Conservation (phyloP, 352 stramenopile genomes). For the Achlya hypogyna region DNA sequence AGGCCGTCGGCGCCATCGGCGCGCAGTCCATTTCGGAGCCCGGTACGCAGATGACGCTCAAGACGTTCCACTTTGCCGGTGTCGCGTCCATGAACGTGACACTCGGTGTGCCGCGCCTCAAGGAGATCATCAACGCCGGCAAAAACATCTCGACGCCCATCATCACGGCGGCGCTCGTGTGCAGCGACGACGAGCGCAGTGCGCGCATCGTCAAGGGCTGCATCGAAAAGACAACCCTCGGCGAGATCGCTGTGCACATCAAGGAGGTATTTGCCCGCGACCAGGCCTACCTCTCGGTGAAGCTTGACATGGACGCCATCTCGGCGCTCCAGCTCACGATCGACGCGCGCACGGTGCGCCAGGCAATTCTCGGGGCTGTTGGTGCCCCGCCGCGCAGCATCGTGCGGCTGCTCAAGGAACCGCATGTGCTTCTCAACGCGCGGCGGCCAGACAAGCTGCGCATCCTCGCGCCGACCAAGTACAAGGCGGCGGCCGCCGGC, state of each 20-base stretch:
- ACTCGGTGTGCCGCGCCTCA: constrained; percentile 97
- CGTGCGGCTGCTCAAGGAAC: constrained; percentile 71
- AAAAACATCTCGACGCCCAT: constrained; percentile 99
- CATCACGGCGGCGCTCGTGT: constrained; percentile 96
- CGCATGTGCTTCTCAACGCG: constrained; percentile 76
- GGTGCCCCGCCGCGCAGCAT: constrained; percentile 57
- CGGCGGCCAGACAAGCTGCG: constrained; percentile 77
- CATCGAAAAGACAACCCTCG: constrained; percentile 98
- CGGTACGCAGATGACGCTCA: constrained; percentile 94
- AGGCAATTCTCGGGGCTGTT: constrained; percentile 85
- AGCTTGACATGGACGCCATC: constrained; percentile 96
- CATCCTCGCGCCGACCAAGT: constrained; percentile 71
- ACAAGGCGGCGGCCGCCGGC: constrained; percentile 71
- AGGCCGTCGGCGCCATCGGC: constrained; percentile 95
- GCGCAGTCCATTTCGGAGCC: constrained; percentile 97
- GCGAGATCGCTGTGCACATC: constrained; percentile 93
- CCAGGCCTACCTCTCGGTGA: constrained; percentile 94
- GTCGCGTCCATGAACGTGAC: constrained; percentile 99
- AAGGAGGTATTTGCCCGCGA: constrained; percentile 96
- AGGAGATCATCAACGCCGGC: constrained; percentile 94
- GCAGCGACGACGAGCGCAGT: constrained; percentile 93
- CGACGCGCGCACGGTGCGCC: constrained; percentile 82
- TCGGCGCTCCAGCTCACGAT: constrained; percentile 95
- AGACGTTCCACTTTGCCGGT: constrained; percentile 99
- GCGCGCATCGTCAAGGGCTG: constrained; percentile 97